These are phyloP conservation scores for Brettanomyces custersianus DNA, from an alignment of 805 yeast species.

Conservation along the genomic window DNA sequence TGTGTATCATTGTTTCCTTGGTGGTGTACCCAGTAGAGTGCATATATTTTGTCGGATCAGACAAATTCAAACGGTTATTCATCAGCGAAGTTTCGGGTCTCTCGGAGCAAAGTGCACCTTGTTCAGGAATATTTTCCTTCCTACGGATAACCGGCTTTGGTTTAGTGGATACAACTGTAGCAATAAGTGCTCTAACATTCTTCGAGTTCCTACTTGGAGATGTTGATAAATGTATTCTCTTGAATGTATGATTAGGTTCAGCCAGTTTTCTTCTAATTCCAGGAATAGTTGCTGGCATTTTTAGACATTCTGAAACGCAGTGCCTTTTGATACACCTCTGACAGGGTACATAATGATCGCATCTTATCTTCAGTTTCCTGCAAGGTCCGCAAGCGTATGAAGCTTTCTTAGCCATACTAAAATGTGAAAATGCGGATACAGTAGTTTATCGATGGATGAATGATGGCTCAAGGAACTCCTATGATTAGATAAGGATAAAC, in stretches of 20 bases:
- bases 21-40: not conserved
- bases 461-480: too few species aligned
- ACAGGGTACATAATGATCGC: not conserved
- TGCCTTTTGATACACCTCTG: not conserved
- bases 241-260: not conserved
- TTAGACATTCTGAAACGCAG: not conserved
- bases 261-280: not conserved
- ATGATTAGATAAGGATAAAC: too few species aligned
- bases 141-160: too few species aligned
- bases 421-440: too few species aligned
- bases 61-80: too few species aligned
- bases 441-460: too few species aligned
- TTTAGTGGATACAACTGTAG: not conserved
- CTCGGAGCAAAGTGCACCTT: too few species aligned
- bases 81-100: too few species aligned
- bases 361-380: slow-evolving; percentile 1
- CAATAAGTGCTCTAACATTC: not conserved
- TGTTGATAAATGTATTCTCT: not conserved
- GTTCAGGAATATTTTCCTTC: too few species aligned
- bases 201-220: not conserved
- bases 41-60: not conserved
- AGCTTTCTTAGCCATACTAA: not conserved
- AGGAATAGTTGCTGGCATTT: not conserved
- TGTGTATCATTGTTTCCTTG: not conserved
- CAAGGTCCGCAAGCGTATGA: slow-evolving; percentile 1